Base-by-base conservation (phyloP, 179 eudicot genomes). In the Vitellaria paradoxa region DNA sequence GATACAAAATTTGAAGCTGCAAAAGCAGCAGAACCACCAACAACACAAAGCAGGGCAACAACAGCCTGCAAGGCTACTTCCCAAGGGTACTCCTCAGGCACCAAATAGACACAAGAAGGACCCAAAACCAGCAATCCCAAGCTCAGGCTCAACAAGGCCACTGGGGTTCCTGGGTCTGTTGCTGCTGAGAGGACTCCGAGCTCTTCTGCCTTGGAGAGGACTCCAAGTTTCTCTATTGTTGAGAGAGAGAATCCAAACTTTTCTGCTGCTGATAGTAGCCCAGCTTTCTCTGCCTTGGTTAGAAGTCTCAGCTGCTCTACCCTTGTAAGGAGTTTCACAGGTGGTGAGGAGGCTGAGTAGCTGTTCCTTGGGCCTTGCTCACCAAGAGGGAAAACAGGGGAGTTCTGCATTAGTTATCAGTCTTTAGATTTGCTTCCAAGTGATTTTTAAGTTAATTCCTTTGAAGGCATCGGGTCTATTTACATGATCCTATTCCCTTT, bases 271-370 rank as follows among this genome's bases (percentile, higher is more conserved):
- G 99, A 91, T 37, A 95, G 82, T 20, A 95, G 79, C 13, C 99
- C 99, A 9, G 99, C 99, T 76, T 91, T 95, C 86, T 95, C 98
- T 6, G 98, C 98, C 79, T 91, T 95, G 30, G 97, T 95, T 62
- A 95, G 88, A 40, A 93, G 96, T 40, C 90, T 83, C 45, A 93
- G 89, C 82, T 93, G 89, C 87, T 93, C 94, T 61, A 95, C 97
- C 78, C 93, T 82, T 52, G 99, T 93, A 40, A 95, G 83, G 17
- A 95, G 92, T 88, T 90, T 95, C 82, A 90, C 86, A 14, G 84
- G 63, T 30, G 79, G 57, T 23, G 71, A 59, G n/a, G 83, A 56
- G 2, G 83, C 23, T 4, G 86, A 46, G 61, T 72, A 64, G 47
- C 67, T 55, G 30, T 61, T 57, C 65, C 77, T 47, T 0, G 87